phyloP scores from a whole-genome alignment of 2,329 filamentous ascomycete genomes.

The Phialophora expanda region DNA sequence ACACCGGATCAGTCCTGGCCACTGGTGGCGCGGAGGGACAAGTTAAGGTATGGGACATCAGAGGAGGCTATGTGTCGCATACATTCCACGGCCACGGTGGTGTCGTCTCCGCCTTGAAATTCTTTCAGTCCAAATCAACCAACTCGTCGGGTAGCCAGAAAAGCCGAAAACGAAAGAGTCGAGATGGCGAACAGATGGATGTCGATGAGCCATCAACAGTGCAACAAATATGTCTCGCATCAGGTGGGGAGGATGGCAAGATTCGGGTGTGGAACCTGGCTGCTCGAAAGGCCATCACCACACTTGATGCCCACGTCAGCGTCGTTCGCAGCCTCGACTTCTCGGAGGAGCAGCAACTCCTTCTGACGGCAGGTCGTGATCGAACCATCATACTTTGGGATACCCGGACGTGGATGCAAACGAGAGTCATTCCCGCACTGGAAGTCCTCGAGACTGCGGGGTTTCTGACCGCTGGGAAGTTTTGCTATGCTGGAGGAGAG shows the following conservation, averaged over 20 bases:
- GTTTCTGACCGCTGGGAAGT: conserved; percentile 71
- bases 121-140: conserved; percentile 69
- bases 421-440: conserved; percentile 79
- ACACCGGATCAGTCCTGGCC: conserved; percentile 84
- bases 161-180: conserved; percentile 45
- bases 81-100: conserved; percentile 93
- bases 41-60: conserved; percentile 96
- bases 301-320: conserved; percentile 89
- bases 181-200: conserved; percentile 54
- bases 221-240: conserved; percentile 74
- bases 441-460: conserved; percentile 85
- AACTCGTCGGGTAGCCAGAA: conserved; percentile 5
- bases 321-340: conserved; percentile 89
- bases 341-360: conserved; percentile 71
- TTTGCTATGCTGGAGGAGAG: conserved; percentile 84
- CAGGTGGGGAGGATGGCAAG: conserved; percentile 92
- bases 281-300: conserved; percentile 76
- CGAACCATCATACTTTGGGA: conserved; percentile 96
- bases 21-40: conserved; percentile 92
- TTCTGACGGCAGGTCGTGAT: conserved; percentile 87
- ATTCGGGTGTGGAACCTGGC: conserved; percentile 90
- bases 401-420: conserved; percentile 78
- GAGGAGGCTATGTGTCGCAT: conserved; percentile 84
- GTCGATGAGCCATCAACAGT: conserved; percentile 49
- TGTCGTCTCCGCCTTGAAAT: conserved; percentile 85